Evolutionary conservation across 768 basidiomycete genomes (phyloP), one percentile per base, ranked within the genome.

Genomic region (Calocybe indica): DNA sequence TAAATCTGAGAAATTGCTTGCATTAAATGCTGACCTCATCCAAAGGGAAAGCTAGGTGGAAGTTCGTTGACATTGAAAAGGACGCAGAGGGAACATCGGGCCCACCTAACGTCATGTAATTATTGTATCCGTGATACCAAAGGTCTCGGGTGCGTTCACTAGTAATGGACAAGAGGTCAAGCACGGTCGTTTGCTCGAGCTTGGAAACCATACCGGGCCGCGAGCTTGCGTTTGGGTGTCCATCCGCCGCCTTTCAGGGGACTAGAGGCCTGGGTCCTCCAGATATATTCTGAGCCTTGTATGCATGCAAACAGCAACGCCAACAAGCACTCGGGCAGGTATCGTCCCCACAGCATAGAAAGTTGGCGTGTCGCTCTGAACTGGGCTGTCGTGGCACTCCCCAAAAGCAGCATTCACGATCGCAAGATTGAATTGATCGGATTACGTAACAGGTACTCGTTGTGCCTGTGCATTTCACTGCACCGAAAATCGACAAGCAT

Each of bases 41-140:
- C 58, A 86, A 63, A 13, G 90, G 90, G 57, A 90, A 92, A n/a
- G 88, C 88, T 88, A 52, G 7, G 31, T 33, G 12, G 37, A 45
- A 61, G 55, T 60, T 41, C 47, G 53, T 42, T 51, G 45, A 49
- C n/a, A 47, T 49, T 38, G 30, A 47, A 28, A 37, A 44, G 15
- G 28, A 43, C 30, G 43, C 39, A 33, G n/a, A 10, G 3, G 11
- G 28, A 34, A 7, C 31, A 5, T 5, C 12, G n/a, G 22, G 22
- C 67, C 56, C 53, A 90, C 89, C 93, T 61, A 78, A 79, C 40
- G 67, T 74, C 92, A 95, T 94, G 63, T 96, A 96, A 56, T 80
- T 82, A 57, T 89, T 65, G 58, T 84, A 96, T 0, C 92, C 93
- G 71, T 95, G 92, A 59, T 89, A 85, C 86, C 90, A 96, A 5